These are phyloP conservation scores for Fonsecaea multimorphosa DNA, from an alignment of 2,329 filamentous ascomycete species.

Conservation along the genomic window DNA sequence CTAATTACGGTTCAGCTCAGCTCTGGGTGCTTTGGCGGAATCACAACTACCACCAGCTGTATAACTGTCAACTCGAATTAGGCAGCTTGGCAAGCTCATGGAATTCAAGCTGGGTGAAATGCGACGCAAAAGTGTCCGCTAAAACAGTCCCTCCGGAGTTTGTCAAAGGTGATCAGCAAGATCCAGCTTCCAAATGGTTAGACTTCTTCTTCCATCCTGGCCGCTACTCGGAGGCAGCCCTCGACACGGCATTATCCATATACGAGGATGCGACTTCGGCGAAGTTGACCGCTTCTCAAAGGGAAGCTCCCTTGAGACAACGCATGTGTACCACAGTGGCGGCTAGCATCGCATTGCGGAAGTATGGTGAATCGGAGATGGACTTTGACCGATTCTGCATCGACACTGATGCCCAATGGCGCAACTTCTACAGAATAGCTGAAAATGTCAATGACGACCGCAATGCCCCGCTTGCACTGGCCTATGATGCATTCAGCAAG, in stretches of 20 bases:
- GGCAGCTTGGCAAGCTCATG: slow-evolving; percentile 68
- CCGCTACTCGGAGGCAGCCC: slow-evolving; percentile 75
- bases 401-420: slow-evolving; percentile 83
- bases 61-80: slow-evolving; percentile 74
- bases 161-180: slow-evolving; percentile 68
- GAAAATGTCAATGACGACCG: slow-evolving; percentile 85
- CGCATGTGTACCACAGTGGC: slow-evolving; percentile 33
- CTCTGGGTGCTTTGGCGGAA: slow-evolving; percentile 86
- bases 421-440: slow-evolving; percentile 83
- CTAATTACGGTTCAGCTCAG: slow-evolving; percentile 62
- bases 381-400: slow-evolving; percentile 77
- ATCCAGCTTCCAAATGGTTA: slow-evolving; percentile 84
- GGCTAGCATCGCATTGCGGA: slow-evolving; percentile 64
- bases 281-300: slow-evolving; percentile 43
- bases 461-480: slow-evolving; percentile 79
- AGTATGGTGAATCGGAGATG: slow-evolving; percentile 75
- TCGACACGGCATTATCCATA: slow-evolving; percentile 82
- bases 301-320: slow-evolving; percentile 49
- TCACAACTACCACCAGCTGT: slow-evolving; percentile 77
- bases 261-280: slow-evolving; percentile 69
- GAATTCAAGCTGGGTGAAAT: slow-evolving; percentile 72
- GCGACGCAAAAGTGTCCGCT: slow-evolving; percentile 57
- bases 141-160: slow-evolving; percentile 55
- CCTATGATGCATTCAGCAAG: slow-evolving; percentile 71
- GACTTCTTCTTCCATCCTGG: slow-evolving; percentile 82